Percentiles rank a stretch among this genome's conserved stretches.
Evolutionary conservation across 306 rosid genomes (phyloP).

Genomic region (Fagus crenata): DNA sequence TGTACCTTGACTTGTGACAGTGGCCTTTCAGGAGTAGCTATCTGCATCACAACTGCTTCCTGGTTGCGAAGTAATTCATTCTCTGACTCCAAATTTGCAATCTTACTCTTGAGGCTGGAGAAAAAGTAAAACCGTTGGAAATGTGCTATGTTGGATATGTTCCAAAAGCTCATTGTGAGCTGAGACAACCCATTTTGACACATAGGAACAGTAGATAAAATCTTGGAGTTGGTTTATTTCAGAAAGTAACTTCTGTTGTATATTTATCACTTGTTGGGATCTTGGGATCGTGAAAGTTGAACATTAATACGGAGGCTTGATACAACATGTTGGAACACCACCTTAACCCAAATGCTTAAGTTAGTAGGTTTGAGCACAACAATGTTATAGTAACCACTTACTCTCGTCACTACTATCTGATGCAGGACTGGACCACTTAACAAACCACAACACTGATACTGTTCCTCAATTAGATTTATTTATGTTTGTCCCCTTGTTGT

Average conservation of each 20-base stretch:
- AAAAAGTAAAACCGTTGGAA: constrained; percentile 14
- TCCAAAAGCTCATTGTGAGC: constrained; percentile 1
- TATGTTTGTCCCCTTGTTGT: background rate
- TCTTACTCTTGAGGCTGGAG: constrained; percentile 66
- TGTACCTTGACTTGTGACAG: constrained; percentile 49
- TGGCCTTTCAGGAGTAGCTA: constrained; percentile 32
- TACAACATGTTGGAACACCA: too few species aligned
- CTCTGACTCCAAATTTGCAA: constrained; percentile 62
- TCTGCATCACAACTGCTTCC: constrained; percentile 45
- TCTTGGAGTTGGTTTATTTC: background rate
- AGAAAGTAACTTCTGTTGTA: background rate
- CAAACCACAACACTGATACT: too few species aligned
- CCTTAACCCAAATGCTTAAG: too few species aligned
- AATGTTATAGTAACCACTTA: too few species aligned
- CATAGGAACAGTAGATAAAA: background rate
- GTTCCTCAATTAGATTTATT: background rate
- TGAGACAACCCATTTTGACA: constrained; percentile 3
- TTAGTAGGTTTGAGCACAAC: too few species aligned
- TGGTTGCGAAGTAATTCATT: constrained; percentile 57
- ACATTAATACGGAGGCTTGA: too few species aligned
- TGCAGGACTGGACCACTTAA: too few species aligned
- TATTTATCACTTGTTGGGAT: background rate
- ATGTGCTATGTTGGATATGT: constrained; percentile 4
- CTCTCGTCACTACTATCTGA: too few species aligned
- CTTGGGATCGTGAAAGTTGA: too few species aligned